These are phyloP conservation scores for Coemansia sp. DNA, from an alignment of 371 early-diverging fungal species.

Conservation along the genomic window DNA sequence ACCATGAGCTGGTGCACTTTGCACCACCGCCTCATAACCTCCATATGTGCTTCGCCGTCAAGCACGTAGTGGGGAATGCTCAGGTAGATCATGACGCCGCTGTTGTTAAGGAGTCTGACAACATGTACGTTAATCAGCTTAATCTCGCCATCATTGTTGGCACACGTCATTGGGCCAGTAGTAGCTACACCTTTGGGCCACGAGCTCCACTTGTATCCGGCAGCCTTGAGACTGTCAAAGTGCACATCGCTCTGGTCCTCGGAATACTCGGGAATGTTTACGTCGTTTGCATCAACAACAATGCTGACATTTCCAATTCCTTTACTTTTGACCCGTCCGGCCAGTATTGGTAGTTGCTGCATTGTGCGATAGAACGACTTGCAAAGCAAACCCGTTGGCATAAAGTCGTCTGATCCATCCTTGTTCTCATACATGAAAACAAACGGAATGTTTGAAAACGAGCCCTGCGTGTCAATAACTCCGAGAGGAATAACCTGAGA, in stretches of 20 bases:
- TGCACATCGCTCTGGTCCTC: conserved; percentile 29
- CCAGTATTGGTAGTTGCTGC: conserved; percentile 31
- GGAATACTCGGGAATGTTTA: conserved; percentile 38
- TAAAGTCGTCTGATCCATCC: conserved; percentile 12
- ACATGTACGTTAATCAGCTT: conserved; percentile 33
- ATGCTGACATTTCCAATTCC: conserved; percentile 30
- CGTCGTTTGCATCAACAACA: conserved; percentile 13
- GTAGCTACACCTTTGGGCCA: conserved; percentile 34
- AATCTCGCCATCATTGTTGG: conserved; percentile 14
- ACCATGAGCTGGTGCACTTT: conserved; percentile 14
- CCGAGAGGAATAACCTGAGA: conserved; percentile 34
- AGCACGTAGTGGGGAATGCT: conserved; percentile 41
- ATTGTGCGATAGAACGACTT: conserved; percentile 31
- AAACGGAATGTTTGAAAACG: conserved; percentile 50
- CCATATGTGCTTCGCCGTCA: conserved; percentile 38
- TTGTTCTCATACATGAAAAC: conserved; percentile 45
- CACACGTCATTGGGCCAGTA: conserved; percentile 10
- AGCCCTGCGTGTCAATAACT: conserved; percentile 44
- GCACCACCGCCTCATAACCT: conserved; percentile 35
- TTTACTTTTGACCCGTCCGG: conserved; percentile 10
- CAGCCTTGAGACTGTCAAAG: conserved; percentile 27
- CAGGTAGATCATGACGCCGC: conserved; percentile 26
- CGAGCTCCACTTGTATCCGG: conserved; percentile 28
- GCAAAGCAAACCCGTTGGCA: conserved; percentile 16
- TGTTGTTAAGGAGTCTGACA: conserved; percentile 20